A percentile compares a stretch with the other conserved stretches of the same genome.
These are phyloP conservation scores for Coelastrella sp. DNA, from an alignment of 139 green algal species.

Conservation along the genomic window DNA sequence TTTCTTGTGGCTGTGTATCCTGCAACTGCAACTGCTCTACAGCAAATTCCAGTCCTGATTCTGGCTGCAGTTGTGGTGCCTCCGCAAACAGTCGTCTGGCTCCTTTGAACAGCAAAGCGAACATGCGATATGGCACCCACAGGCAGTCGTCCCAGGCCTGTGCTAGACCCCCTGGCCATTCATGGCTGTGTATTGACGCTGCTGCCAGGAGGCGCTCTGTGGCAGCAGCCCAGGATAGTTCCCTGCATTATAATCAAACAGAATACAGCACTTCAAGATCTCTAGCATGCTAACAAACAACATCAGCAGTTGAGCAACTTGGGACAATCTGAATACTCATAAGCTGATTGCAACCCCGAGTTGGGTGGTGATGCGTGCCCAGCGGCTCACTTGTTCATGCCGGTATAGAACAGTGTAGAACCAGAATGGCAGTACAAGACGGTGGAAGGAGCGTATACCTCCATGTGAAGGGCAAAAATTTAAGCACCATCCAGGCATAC, in stretches of 20 bases:
- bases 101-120: conserved; percentile 28
- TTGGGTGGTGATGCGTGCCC: too few species aligned
- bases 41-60: background rate
- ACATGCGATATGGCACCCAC: conserved; percentile 23
- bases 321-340: background rate
- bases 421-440: background rate
- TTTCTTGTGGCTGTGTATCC: background rate
- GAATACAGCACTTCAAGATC: background rate
- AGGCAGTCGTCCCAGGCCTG: conserved; percentile 23
- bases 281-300: background rate
- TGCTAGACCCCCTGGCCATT: conserved; percentile 7
- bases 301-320: background rate
- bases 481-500: background rate
- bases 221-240: conserved; percentile 28
- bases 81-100: background rate
- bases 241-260: background rate
- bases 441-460: background rate
- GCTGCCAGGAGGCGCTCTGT: conserved; percentile 31
- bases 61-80: background rate
- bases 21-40: background rate
- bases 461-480: background rate
- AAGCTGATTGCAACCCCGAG: too few species aligned
- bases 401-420: too few species aligned
- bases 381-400: too few species aligned
- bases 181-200: background rate